These are phyloP conservation scores for Evansstolkia leycettana DNA, from an alignment of 495 filamentous ascomycete genomes.

Conservation along the genomic window DNA sequence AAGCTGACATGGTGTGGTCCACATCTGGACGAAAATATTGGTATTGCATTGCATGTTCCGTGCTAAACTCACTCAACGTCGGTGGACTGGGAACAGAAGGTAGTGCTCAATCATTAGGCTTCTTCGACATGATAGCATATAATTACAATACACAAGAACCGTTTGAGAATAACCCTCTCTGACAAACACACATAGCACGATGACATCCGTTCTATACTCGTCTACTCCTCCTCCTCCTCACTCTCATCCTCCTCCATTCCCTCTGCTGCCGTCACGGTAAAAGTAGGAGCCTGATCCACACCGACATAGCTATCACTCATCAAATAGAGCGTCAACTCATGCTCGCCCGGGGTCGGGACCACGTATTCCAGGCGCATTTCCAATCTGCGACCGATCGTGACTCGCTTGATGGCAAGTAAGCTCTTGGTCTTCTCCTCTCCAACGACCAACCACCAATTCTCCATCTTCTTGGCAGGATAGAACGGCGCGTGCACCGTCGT, in stretches of 20 bases:
- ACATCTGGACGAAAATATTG: no score
- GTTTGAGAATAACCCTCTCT: slow-evolving; percentile 12
- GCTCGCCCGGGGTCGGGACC: slow-evolving; percentile 70
- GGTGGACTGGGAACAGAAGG: no score
- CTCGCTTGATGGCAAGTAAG: slow-evolving; percentile 83
- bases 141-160: slow-evolving; percentile 13
- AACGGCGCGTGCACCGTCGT: slow-evolving; percentile 89
- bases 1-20: no score
- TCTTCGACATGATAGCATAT: slow-evolving; percentile 5
- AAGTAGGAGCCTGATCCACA: slow-evolving; percentile 89
- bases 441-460: slow-evolving; percentile 96
- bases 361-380: slow-evolving; percentile 78
- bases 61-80: no score
- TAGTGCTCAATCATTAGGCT: slow-evolving; percentile 3
- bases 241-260: slow-evolving; percentile 93
- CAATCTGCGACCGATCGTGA: slow-evolving; percentile 70
- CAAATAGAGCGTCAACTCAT: slow-evolving; percentile 81
- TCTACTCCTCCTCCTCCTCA: slow-evolving; percentile 70
- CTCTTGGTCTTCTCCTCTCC: slow-evolving; percentile 77
- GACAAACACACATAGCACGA: not conserved
- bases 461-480: slow-evolving; percentile 85
- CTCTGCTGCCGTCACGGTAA: slow-evolving; percentile 74
- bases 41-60: no score
- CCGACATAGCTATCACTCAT: slow-evolving; percentile 98
- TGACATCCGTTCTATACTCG: slow-evolving; percentile 29